Conservation (phyloP, 2,329 filamentous ascomycete genomes). For the Cytospora piceicola region DNA sequence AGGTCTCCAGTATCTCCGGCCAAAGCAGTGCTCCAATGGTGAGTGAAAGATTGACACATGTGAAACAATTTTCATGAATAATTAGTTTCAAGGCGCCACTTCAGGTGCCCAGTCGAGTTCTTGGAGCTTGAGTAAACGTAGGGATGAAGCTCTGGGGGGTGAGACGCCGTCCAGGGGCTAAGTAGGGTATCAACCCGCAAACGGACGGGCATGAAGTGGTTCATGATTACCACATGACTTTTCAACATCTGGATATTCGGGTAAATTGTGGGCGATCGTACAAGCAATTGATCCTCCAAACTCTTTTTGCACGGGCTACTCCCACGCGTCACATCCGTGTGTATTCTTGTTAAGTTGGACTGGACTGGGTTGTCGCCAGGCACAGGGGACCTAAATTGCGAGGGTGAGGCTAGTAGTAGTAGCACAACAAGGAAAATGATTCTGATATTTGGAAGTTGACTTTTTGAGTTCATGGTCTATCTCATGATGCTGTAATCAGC, state of each 20-base stretch:
- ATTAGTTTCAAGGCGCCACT: too few relatives aligned
- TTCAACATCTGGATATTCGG: neutral
- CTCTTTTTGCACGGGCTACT: too few relatives aligned
- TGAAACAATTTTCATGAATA: too few relatives aligned
- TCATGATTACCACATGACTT: neutral
- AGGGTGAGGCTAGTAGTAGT: neutral
- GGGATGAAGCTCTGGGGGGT: neutral
- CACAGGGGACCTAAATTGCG: neutral
- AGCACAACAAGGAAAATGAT: neutral
- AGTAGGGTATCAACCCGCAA: neutral
- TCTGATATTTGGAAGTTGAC: neutral
- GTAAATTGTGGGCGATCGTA: neutral
- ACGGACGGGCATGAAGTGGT: neutral
- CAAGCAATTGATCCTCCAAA: too few relatives aligned
- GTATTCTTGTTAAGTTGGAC: neutral
- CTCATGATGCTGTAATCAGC: neutral
- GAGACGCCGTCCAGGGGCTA: neutral
- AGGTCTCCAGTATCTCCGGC: too few relatives aligned
- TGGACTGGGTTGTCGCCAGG: neutral
- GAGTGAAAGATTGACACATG: too few relatives aligned
- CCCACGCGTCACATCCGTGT: neutral
- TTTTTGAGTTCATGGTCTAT: neutral
- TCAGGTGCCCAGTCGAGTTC: neutral
- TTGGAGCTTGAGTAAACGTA: neutral
- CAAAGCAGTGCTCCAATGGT: too few relatives aligned